Percentiles rank a stretch among this genome's conserved stretches.
Evolutionary conservation across 1,284 basidiomycete genomes (phyloP).

Genomic region (Acaromyces ingoldii): DNA sequence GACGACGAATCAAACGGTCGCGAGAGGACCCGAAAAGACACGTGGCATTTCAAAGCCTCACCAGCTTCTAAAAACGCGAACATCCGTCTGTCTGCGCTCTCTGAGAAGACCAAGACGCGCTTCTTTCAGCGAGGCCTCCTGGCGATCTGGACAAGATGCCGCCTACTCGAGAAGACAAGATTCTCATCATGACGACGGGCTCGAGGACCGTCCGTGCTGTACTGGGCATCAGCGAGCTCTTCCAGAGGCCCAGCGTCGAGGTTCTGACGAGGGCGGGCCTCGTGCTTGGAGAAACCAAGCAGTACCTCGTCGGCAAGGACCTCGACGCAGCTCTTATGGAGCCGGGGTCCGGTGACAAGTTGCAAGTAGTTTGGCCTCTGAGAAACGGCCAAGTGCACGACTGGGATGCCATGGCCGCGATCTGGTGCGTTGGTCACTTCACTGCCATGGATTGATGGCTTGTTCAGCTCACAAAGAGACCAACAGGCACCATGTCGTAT

Average conservation of each 20-base stretch:
- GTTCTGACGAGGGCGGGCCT: constrained; percentile 25
- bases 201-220: constrained; percentile 68
- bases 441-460: background rate
- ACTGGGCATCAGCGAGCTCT: constrained; percentile 72
- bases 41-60: too few relatives aligned
- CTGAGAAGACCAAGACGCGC: too few relatives aligned
- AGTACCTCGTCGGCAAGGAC: constrained; percentile 77
- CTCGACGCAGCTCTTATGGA: constrained; percentile 72
- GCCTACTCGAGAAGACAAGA: constrained; percentile 77
- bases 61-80: too few relatives aligned
- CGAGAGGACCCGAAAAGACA: too few relatives aligned
- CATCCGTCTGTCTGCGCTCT: too few relatives aligned
- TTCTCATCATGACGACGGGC: constrained; percentile 74
- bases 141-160: too few relatives aligned
- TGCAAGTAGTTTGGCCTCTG: constrained; percentile 84
- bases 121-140: too few relatives aligned
- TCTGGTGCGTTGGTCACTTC: constrained; percentile 65
- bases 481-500: constrained; percentile 77
- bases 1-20: too few relatives aligned
- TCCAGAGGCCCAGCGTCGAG: constrained; percentile 66
- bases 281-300: constrained; percentile 61
- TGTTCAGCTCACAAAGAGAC: background rate
- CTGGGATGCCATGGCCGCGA: constrained; percentile 83
- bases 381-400: constrained; percentile 68
- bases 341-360: constrained; percentile 66